These are phyloP conservation scores for Pyrenochaeta sp. DNA, from an alignment of 2,329 filamentous ascomycete genomes.

Conservation along the genomic window DNA sequence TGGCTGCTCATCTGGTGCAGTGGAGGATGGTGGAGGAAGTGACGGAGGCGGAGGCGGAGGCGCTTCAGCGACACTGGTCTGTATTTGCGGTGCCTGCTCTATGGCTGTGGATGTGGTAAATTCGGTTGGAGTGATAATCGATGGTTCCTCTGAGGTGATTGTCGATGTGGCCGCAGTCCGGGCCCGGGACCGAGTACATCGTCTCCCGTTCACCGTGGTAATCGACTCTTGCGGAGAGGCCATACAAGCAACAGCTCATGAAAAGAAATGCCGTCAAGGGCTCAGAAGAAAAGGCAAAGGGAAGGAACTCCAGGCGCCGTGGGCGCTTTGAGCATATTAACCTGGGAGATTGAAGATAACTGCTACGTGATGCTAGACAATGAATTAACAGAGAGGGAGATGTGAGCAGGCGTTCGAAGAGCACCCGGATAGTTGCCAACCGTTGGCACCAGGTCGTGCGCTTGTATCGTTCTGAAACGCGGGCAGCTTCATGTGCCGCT, in stretches of 20 bases:
- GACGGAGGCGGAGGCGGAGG: constrained; percentile 23
- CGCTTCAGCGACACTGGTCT: constrained; percentile 27
- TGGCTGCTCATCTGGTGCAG: constrained; percentile 23
- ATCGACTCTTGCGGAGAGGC: constrained; percentile 47
- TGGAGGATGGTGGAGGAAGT: constrained; percentile 17
- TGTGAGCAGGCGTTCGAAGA: constrained; percentile 35
- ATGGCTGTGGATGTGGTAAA: constrained; percentile 27
- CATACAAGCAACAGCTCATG: constrained; percentile 48
- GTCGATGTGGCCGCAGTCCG: constrained; percentile 40
- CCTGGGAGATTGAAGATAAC: constrained; percentile 35
- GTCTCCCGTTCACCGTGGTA: constrained; percentile 49
- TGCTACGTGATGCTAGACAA: constrained; percentile 31
- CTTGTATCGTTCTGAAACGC: constrained; percentile 47
- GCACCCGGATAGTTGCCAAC: constrained; percentile 39
- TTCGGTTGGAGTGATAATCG: constrained; percentile 28
- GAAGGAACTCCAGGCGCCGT: constrained; percentile 40
- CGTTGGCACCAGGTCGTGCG: constrained; percentile 46
- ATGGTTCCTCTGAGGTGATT: constrained; percentile 18
- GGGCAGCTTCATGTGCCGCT: constrained; percentile 45
- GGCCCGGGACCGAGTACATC: constrained; percentile 50
- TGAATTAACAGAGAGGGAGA: constrained; percentile 32
- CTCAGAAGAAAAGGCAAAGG: constrained; percentile 39
- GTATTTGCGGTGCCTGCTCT: constrained; percentile 30
- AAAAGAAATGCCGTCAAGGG: constrained; percentile 39
- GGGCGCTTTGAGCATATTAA: constrained; percentile 50